Percentiles rank a stretch among this genome's conserved stretches.
Conservation (phyloP, 148 eudicot species). For the Dysphania ambrosioides region DNA sequence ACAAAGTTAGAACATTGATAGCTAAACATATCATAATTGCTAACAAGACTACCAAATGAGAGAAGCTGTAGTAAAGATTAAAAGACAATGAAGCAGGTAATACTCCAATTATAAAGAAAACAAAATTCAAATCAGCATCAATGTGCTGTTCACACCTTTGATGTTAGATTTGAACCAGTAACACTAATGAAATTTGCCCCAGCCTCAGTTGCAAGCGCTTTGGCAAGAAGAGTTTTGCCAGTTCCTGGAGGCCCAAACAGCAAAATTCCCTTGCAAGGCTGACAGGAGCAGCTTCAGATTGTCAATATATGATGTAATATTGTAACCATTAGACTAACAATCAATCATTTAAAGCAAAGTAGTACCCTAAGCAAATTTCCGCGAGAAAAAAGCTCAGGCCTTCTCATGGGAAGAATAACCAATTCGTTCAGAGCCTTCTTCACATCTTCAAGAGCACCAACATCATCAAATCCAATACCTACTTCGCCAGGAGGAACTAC, state of each 20-base stretch:
- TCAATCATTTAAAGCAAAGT: conserved; percentile 1
- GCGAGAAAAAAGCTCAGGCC: conserved; percentile 91
- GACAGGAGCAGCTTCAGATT: conserved; percentile 36
- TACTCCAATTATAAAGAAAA: not conserved
- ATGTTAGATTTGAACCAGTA: conserved; percentile 92
- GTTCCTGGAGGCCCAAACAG: conserved; percentile 99
- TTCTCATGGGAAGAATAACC: conserved; percentile 94
- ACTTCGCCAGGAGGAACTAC: conserved; percentile 97
- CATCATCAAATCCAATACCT: conserved; percentile 85
- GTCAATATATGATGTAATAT: conserved; percentile 3
- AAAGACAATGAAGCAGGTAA: not conserved
- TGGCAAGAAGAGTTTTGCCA: conserved; percentile 95
- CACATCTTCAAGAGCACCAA: conserved; percentile 99
- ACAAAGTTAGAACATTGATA: not conserved
- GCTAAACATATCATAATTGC: not conserved
- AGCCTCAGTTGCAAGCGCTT: conserved; percentile 98
- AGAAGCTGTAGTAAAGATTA: not conserved
- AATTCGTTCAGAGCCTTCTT: conserved; percentile 88
- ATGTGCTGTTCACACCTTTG: conserved; percentile 53
- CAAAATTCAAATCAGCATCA: not conserved
- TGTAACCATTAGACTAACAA: not conserved
- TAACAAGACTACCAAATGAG: not conserved
- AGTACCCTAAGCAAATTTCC: conserved; percentile 95
- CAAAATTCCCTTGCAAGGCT: conserved; percentile 99
- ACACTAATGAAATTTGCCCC: conserved; percentile 95